A percentile compares a stretch with the other conserved stretches of the same genome.
These are phyloP conservation scores for Sarcocystis neurona DNA, from an alignment of 169 alveolate genomes.

Conservation along the genomic window DNA sequence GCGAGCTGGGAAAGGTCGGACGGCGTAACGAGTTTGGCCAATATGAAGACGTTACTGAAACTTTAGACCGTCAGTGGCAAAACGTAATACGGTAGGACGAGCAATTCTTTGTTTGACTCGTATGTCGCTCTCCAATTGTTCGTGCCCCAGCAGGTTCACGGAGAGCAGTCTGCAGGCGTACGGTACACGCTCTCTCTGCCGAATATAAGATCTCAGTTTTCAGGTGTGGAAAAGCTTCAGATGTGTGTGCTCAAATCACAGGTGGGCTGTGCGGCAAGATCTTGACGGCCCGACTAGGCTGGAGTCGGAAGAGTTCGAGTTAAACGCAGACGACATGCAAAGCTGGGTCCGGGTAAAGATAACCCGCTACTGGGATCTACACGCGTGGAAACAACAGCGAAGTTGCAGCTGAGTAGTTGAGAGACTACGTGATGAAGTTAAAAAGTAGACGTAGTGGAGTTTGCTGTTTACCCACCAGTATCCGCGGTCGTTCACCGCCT, in stretches of 20 bases:
- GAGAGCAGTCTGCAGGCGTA: no score
- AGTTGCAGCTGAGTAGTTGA: no score
- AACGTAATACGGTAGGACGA: background rate
- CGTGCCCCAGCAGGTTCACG: no score
- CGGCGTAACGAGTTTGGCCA: slow-evolving; percentile 8
- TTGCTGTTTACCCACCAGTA: no score
- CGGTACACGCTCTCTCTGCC: no score
- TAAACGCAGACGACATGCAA: slow-evolving; percentile 54
- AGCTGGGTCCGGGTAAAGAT: slow-evolving; percentile 41
- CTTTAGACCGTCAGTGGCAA: slow-evolving; percentile 2
- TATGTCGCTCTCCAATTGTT: no score
- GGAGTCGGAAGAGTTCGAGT: slow-evolving; percentile 21
- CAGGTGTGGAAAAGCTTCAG: no score
- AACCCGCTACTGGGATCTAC: background rate
- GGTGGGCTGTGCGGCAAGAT: slow-evolving; percentile 57
- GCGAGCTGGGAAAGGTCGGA: background rate
- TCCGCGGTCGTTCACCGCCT: no score
- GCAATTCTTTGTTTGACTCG: no score
- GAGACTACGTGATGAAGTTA: no score
- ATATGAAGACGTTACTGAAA: background rate
- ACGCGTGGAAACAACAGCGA: background rate
- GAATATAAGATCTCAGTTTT: no score
- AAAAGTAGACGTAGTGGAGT: no score
- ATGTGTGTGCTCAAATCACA: background rate
- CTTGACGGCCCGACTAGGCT: slow-evolving; percentile 32